Base-by-base conservation (phyloP, 306 rosid genomes). In the Fragaria iinumae region DNA sequence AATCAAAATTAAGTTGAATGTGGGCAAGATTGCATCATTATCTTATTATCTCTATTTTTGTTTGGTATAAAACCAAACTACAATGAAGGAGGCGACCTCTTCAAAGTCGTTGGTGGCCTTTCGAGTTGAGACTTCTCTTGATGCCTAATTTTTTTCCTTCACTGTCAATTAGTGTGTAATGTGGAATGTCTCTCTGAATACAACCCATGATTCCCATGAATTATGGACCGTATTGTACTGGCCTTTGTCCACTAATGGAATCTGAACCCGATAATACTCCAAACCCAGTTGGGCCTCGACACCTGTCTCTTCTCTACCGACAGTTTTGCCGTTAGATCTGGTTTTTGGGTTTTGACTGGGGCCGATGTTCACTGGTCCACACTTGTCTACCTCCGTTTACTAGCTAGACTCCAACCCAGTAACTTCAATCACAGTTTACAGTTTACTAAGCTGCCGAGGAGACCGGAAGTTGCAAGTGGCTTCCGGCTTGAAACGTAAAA, bases 11-110 rank as follows among this genome's bases (percentile, higher is more conserved):
- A 25, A 36, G 41, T 0, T 18, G 1, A 17, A 65, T 36, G 47
- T 17, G 69, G 69, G 69, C 12, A 7, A 8, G 41, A 65, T 27
- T 65, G 69, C 69, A 36, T 17, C 21, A 73, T 12, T 14, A 18
- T 66, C 32, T 4, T 44, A 38, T 10, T 43, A 9, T 43, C 12
- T 10, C 11, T 11, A 43, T 0, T 44, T 44, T 44, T 53, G 38
- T 5, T 21, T 55, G 76, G 38, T 23, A 23, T 6, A 32, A 64
- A 34, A 56, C 32, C 18, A 18, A 20, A 9, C 1, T 3, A 6
- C 1, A 16, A 67, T 50, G 53, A 36, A 20, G 69, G 32, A 21
- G 69, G 32, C 77, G 84, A 65, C 80, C 25, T 71, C 17, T 76
- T 55, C 66, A 76, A 76, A 71, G 78, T 65, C 71, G 44, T 45